These are phyloP conservation scores for Hippophae tibetana DNA, from an alignment of 306 rosid genomes.

Conservation along the genomic window DNA sequence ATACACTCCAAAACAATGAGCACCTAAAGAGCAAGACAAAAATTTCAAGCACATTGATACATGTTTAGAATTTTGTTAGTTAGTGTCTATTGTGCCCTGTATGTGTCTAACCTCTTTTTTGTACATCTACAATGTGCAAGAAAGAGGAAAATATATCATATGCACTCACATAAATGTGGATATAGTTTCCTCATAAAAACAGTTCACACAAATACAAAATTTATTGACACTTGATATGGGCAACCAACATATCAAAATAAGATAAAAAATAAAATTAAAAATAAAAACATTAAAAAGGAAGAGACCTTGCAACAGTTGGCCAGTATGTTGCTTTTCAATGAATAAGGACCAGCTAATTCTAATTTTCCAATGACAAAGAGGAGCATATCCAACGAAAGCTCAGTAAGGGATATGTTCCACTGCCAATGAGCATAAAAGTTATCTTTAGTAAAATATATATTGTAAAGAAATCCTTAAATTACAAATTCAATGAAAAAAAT, in stretches of 20 bases:
- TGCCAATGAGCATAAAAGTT: constrained; percentile 28
- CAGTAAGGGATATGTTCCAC: constrained; percentile 59
- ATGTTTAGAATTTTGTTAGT: too few relatives aligned
- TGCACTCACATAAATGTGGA: too few relatives aligned
- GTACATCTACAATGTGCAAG: too few relatives aligned
- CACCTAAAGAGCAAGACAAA: too few relatives aligned
- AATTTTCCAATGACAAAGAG: constrained; percentile 73
- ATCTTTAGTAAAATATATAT: constrained; percentile 21
- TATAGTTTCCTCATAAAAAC: too few relatives aligned
- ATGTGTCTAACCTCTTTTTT: too few relatives aligned
- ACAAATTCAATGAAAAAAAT: constrained; percentile 22
- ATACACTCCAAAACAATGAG: too few relatives aligned
- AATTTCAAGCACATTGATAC: too few relatives aligned
- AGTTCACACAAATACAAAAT: too few relatives aligned
- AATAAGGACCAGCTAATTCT: constrained; percentile 78
- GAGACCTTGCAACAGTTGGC: constrained; percentile 83
- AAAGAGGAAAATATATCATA: too few relatives aligned
- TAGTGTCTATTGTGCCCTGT: too few relatives aligned
- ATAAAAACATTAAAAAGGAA: neutral
- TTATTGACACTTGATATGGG: too few relatives aligned
- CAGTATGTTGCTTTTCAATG: constrained; percentile 51
- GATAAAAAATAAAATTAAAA: neutral
- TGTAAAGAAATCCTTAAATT: constrained; percentile 16
- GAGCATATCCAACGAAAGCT: constrained; percentile 73
- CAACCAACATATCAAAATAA: neutral